Evolutionary conservation across 257 asterid genomes (phyloP), one percentile per base, ranked within the genome.

Genomic region (Orobanche coerulescens): DNA sequence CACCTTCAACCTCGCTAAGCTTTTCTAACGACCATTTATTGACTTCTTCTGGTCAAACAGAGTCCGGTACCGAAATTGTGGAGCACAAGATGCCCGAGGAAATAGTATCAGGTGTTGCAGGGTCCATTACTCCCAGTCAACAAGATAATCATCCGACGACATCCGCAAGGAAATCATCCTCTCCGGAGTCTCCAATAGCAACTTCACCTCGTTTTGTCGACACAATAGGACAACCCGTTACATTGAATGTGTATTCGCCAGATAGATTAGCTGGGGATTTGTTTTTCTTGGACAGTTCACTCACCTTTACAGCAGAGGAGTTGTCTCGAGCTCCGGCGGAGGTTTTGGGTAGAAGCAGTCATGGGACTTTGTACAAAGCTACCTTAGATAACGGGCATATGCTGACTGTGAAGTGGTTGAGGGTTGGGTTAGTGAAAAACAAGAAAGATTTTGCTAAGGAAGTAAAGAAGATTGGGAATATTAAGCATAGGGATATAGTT

Each of bases 251-350:
- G 61, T 78, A 78, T 74, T 90, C 97, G 0, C 97, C 97, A 3
- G 97, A 90, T 75, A 79, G 95, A 49, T 78, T 90, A 79, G 94
- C 86, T 28, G 97, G 97, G 62, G 95, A 90, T 58, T 71, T 90
- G 46, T 82, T 81, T 73, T 90, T 90, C 78, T 70, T 90, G 69
- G 94, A 86, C 62, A 72, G 79, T 18, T 86, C 94, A 18, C 75
- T 90, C 12, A 40, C 69, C 39, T 90, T 90, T 75, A 86, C 95
- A 20, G 94, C 95, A 31, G 92, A 81, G 79, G 94, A 86, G 73
- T 73, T 90, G 72, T 90, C 97, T 63, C 86, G 94, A 53, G 97
- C 97, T 66, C 97, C 95, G 28, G 97, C 97, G 9, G 97, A 90
- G 79, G 97, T 90, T 36, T 88, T 90, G 63, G 97, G 97, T 53